Conservation (phyloP, 2,329 filamentous ascomycete genomes). For the Aspergillus sp. region DNA sequence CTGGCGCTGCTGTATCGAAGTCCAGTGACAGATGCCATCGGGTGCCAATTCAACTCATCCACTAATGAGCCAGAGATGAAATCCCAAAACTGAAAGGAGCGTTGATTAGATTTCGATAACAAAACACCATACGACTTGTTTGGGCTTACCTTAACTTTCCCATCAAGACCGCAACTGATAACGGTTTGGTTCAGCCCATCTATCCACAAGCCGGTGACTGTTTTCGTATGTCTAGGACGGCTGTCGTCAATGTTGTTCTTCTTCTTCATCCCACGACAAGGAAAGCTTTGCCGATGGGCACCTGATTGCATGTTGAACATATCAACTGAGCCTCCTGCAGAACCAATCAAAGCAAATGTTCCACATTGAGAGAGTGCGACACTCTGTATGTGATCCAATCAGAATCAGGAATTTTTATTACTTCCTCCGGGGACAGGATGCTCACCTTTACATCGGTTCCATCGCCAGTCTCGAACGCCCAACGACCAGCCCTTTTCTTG, state of each 20-base stretch:
- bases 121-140: no score
- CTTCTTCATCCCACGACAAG: slow-evolving; percentile 51
- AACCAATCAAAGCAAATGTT: slow-evolving; percentile 89
- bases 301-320: slow-evolving; percentile 98
- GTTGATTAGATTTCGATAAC: background rate
- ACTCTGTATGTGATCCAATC: slow-evolving; percentile 50
- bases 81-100: slow-evolving; percentile 72
- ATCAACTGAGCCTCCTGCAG: slow-evolving; percentile 77
- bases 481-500: slow-evolving; percentile 85
- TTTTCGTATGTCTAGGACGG: slow-evolving; percentile 72
- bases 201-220: slow-evolving; percentile 81
- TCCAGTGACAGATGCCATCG: slow-evolving; percentile 71
- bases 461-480: slow-evolving; percentile 87
- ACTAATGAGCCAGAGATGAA: slow-evolving; percentile 78
- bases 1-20: slow-evolving; percentile 79
- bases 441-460: slow-evolving; percentile 66
- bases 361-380: slow-evolving; percentile 89
- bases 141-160: slow-evolving; percentile 69
- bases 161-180: slow-evolving; percentile 84
- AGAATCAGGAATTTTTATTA: background rate
- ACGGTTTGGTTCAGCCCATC: slow-evolving; percentile 86
- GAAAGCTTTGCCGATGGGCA: slow-evolving; percentile 81
- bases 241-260: slow-evolving; percentile 27
- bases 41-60: slow-evolving; percentile 80
- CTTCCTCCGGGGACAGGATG: background rate